Percentiles rank a stretch among this genome's conserved stretches.
Evolutionary conservation across 345 rosid genomes (phyloP).

Genomic region (Lumnitzera littorea): DNA sequence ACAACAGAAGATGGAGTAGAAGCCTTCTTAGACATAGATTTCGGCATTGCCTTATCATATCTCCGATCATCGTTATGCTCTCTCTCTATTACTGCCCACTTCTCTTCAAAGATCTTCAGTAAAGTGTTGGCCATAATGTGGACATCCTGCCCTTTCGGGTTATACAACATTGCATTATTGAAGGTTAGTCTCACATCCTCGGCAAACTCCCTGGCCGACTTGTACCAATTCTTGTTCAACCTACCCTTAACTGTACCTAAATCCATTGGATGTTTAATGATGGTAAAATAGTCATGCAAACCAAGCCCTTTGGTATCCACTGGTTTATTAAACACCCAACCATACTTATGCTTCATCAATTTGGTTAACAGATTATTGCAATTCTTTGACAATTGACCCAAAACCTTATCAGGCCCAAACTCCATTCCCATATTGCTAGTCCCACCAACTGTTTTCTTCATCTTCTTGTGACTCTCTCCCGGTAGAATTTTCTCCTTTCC

Average conservation of each 20-base stretch:
- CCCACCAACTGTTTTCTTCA: constrained; percentile 30
- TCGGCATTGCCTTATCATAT: constrained; percentile 15
- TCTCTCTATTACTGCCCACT: constrained; percentile 44
- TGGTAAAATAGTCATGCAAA: constrained; percentile 63
- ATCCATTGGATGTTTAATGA: constrained; percentile 89
- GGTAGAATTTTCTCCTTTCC: constrained; percentile 21
- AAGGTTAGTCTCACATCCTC: constrained; percentile 85
- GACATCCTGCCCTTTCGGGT: constrained; percentile 80
- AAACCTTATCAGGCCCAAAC: constrained; percentile 25
- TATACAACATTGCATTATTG: constrained; percentile 75
- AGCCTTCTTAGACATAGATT: constrained; percentile 21
- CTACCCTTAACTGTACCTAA: constrained; percentile 72
- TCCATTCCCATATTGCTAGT: constrained; percentile 10
- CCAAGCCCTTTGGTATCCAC: constrained; percentile 73
- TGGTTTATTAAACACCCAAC: constrained; percentile 80
- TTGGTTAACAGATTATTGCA: constrained; percentile 53
- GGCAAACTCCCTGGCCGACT: constrained; percentile 66
- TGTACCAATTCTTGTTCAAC: constrained; percentile 55
- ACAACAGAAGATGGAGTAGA: constrained; percentile 14
- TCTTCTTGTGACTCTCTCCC: constrained; percentile 34
- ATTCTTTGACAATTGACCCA: constrained; percentile 38
- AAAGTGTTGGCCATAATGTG: constrained; percentile 64
- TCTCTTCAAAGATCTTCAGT: constrained; percentile 55
- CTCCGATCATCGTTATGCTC: constrained; percentile 28
- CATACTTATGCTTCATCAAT: constrained; percentile 78